phyloP scores from a whole-genome alignment of 2,329 filamentous ascomycete genomes.

The Diaporthe aspalathi region DNA sequence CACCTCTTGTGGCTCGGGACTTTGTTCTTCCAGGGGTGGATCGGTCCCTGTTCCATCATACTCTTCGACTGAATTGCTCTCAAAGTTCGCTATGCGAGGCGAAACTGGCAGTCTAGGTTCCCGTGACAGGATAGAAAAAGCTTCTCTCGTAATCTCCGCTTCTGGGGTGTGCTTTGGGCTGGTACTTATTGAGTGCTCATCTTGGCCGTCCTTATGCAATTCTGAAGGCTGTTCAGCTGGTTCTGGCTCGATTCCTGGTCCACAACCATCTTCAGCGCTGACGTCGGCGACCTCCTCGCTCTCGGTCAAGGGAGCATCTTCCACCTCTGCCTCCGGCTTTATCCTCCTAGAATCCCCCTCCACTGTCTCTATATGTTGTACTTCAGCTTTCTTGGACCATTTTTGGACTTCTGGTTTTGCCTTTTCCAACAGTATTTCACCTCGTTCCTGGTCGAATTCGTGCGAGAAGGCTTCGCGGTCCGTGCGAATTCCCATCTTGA shows the following conservation, averaged over 20 bases:
- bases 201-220: background rate
- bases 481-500: background rate
- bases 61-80: background rate
- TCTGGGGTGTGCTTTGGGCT: background rate
- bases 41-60: background rate
- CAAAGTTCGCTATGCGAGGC: background rate
- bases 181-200: background rate
- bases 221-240: background rate
- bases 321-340: background rate
- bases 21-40: background rate
- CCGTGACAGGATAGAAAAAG: background rate
- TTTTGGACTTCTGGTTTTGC: background rate
- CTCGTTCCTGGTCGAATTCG: background rate
- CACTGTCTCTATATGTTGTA: background rate
- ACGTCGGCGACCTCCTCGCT: background rate
- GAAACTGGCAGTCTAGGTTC: background rate
- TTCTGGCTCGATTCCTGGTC: background rate
- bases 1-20: background rate
- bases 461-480: background rate
- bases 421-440: background rate
- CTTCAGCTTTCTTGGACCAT: background rate
- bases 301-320: background rate
- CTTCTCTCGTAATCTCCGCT: background rate
- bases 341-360: background rate
- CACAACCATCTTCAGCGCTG: background rate